A percentile compares a stretch with the other conserved stretches of the same genome.
phyloP scores from a whole-genome alignment of 352 stramenopile species.

The Globisporangium nodosum region DNA sequence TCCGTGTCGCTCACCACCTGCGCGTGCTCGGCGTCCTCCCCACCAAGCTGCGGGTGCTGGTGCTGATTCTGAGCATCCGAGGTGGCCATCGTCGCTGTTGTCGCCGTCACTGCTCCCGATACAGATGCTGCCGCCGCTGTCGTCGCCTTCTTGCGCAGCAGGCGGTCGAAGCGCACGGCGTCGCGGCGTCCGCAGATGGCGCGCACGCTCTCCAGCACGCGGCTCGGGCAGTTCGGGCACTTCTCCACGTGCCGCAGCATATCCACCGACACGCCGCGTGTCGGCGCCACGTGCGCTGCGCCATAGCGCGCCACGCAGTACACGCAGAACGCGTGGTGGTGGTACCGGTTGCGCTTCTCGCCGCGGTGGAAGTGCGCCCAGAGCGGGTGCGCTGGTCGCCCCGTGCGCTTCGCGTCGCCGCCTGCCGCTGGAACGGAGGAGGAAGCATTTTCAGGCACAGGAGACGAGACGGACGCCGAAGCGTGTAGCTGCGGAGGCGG shows the following conservation, averaged over 20 bases:
- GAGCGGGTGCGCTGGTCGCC: constrained; percentile 63
- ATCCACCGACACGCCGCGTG: constrained; percentile 70
- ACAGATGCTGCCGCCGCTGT: background rate
- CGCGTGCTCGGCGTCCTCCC: background rate
- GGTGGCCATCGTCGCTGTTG: background rate
- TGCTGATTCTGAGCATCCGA: no score
- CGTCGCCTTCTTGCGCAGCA: constrained; percentile 24
- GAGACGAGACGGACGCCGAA: no score
- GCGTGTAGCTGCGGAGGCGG: no score
- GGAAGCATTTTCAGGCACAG: no score
- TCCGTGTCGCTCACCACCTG: constrained; percentile 8
- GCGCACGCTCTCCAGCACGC: constrained; percentile 56
- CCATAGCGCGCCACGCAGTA: constrained; percentile 70
- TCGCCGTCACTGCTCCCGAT: no score
- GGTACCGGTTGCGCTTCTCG: constrained; percentile 82
- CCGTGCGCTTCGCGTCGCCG: constrained; percentile 43
- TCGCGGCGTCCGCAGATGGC: constrained; percentile 50
- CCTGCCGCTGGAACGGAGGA: no score
- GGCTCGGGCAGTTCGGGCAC: constrained; percentile 60
- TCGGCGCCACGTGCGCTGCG: constrained; percentile 46
- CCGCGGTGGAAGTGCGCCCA: constrained; percentile 82
- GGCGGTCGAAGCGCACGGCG: constrained; percentile 29
- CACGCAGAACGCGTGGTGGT: constrained; percentile 80
- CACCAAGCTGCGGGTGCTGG: no score
- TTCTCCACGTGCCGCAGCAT: constrained; percentile 80